Percentiles rank a stretch among this genome's conserved stretches.
These are phyloP conservation scores for Solanum sejunctum DNA, from an alignment of 257 asterid genomes.

Conservation along the genomic window DNA sequence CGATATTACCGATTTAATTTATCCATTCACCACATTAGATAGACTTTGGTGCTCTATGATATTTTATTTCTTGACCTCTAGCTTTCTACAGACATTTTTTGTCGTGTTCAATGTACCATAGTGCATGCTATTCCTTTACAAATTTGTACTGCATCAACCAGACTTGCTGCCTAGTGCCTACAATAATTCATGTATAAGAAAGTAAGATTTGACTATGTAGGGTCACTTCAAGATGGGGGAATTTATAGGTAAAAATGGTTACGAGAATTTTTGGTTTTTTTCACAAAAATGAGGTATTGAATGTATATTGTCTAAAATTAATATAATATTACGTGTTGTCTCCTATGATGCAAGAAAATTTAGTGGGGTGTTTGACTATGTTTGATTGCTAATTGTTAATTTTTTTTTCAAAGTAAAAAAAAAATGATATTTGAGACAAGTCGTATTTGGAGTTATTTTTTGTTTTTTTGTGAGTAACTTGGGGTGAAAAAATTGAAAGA, in stretches of 20 bases:
- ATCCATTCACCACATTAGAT: not conserved
- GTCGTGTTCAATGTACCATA: not conserved
- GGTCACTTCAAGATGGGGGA: not conserved
- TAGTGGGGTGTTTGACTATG: not conserved
- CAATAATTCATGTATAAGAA: not conserved
- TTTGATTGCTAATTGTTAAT: too few relatives aligned
- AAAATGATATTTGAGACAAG: too few relatives aligned
- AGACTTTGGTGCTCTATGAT: not conserved
- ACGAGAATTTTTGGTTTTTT: too few relatives aligned
- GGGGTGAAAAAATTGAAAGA: too few relatives aligned
- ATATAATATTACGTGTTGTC: too few relatives aligned
- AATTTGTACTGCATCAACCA: not conserved
- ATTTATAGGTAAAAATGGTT: not conserved
- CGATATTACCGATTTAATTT: not conserved
- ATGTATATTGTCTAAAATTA: accelerated
- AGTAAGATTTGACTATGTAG: not conserved
- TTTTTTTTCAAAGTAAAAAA: too few relatives aligned
- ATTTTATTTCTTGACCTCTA: not conserved
- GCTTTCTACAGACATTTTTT: not conserved
- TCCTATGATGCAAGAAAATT: not conserved
- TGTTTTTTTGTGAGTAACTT: too few relatives aligned
- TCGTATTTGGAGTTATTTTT: too few relatives aligned
- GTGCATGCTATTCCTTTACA: not conserved
- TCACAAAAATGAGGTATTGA: too few relatives aligned
- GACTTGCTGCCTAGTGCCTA: not conserved